phyloP scores from a whole-genome alignment of 2,329 filamentous ascomycete genomes.

The Bipolaris victoriae region DNA sequence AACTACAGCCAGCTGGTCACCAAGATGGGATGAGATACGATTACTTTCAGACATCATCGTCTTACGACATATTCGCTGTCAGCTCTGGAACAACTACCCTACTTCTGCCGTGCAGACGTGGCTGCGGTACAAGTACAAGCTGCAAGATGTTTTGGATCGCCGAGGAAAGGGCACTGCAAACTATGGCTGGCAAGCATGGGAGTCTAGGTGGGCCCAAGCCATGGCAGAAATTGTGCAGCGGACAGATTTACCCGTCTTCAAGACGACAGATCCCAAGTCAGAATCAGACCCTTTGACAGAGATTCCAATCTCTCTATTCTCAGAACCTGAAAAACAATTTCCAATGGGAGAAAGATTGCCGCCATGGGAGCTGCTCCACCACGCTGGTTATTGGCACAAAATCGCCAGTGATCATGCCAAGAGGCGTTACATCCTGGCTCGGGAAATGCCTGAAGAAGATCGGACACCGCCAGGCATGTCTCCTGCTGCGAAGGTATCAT shows the following conservation, averaged over 20 bases:
- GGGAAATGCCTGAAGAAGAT: slow-evolving; percentile 66
- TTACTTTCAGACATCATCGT: slow-evolving; percentile 81
- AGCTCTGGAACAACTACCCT: slow-evolving; percentile 80
- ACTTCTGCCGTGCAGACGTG: slow-evolving; percentile 81
- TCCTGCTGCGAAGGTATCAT: slow-evolving; percentile 61
- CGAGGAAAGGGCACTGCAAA: slow-evolving; percentile 84
- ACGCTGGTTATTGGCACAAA: slow-evolving; percentile 67
- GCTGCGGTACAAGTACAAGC: slow-evolving; percentile 75
- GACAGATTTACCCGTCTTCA: slow-evolving; percentile 57
- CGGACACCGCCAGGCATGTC: slow-evolving; percentile 61
- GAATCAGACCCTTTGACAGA: slow-evolving; percentile 38
- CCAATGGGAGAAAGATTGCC: slow-evolving; percentile 56
- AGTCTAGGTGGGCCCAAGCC: slow-evolving; percentile 71
- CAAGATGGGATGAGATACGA: slow-evolving; percentile 92
- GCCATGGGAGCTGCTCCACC: slow-evolving; percentile 66
- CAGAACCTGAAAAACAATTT: slow-evolving; percentile 59
- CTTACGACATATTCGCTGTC: slow-evolving; percentile 79
- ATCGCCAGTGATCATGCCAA: slow-evolving; percentile 60
- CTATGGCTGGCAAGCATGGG: slow-evolving; percentile 95
- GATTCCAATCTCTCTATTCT: slow-evolving; percentile 50
- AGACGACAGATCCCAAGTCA: slow-evolving; percentile 28
- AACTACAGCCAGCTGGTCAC: slow-evolving; percentile 86
- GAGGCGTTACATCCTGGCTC: slow-evolving; percentile 57
- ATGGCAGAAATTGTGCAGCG: slow-evolving; percentile 66
- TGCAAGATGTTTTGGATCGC: slow-evolving; percentile 78